A percentile compares a stretch with the other conserved stretches of the same genome.
These are phyloP conservation scores for Thelonectria blattea DNA, from an alignment of 2,329 filamentous ascomycete species.

Conservation along the genomic window DNA sequence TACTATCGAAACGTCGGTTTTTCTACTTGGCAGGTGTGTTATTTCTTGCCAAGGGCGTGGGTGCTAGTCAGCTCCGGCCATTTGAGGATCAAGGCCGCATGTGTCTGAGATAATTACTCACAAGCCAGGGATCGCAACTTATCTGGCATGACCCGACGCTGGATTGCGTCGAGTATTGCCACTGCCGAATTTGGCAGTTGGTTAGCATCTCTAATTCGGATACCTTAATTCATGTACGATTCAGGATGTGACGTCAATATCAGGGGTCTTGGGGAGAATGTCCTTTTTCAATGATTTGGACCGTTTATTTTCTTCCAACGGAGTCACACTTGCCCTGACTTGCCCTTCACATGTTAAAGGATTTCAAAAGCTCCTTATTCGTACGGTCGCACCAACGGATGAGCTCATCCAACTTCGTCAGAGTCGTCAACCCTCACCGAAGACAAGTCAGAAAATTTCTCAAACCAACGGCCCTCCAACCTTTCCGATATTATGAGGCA, in stretches of 20 bases:
- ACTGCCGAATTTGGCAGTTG: conserved; percentile 24
- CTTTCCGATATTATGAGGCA: conserved; percentile 8
- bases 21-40: no score
- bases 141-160: no score
- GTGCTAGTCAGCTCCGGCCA: background rate
- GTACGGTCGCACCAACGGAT: conserved; percentile 12
- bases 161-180: conserved; percentile 22
- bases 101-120: background rate
- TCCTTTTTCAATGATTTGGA: background rate
- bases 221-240: conserved; percentile 19
- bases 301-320: background rate
- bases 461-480: conserved; percentile 9
- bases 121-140: conserved; percentile 2
- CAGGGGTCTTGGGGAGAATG: background rate
- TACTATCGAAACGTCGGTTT: no score
- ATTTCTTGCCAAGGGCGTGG: no score
- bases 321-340: background rate
- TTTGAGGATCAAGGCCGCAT: background rate
- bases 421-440: conserved; percentile 14
- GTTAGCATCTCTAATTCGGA: conserved; percentile 23
- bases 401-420: conserved; percentile 21
- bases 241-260: conserved; percentile 2
- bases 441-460: conserved; percentile 17
- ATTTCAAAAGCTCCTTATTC: conserved; percentile 1
- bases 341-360: background rate